A percentile compares a stretch with the other conserved stretches of the same genome.
Evolutionary conservation across 371 early-diverging fungal genomes (phyloP).

Genomic region (Fennellomyces sp.): DNA sequence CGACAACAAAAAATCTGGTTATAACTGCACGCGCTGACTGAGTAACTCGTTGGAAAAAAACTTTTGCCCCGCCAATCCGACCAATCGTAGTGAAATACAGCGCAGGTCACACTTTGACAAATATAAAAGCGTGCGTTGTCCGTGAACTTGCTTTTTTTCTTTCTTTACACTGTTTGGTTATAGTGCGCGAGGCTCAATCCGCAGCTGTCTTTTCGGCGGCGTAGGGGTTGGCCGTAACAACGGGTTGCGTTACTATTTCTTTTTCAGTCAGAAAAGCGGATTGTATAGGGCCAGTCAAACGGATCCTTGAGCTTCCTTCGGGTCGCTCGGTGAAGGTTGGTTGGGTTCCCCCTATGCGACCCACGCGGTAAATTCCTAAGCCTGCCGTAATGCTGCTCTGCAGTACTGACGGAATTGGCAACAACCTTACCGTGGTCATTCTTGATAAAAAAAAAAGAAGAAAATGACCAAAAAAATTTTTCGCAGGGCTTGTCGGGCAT

Average conservation of each 20-base stretch:
- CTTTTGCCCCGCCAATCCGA: no score
- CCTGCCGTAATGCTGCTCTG: slow-evolving; percentile 39
- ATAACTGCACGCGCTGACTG: no score
- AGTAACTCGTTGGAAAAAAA: no score
- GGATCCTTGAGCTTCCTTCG: slow-evolving; percentile 20
- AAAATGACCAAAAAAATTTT: slow-evolving; percentile 9
- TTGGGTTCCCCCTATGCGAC: slow-evolving; percentile 2
- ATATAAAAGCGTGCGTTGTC: slow-evolving; percentile 2
- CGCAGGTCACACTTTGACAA: not conserved
- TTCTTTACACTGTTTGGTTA: slow-evolving; percentile 11
- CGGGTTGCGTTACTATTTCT: slow-evolving; percentile 8
- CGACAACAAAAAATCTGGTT: no score
- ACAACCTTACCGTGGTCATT: slow-evolving; percentile 47
- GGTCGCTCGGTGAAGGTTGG: slow-evolving; percentile 14
- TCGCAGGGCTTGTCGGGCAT: not conserved
- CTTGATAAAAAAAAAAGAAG: not conserved
- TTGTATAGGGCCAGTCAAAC: not conserved
- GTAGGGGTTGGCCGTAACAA: slow-evolving; percentile 2
- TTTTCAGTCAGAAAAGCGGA: slow-evolving; percentile 10
- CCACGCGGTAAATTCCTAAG: slow-evolving; percentile 47
- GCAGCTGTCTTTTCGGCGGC: not conserved
- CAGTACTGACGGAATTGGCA: slow-evolving; percentile 32
- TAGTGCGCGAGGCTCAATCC: slow-evolving; percentile 8
- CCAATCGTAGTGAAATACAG: no score
- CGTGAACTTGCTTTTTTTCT: not conserved